Evolutionary conservation across 2,329 filamentous ascomycete species (phyloP).

Genomic region (Colletotrichum acutatum): DNA sequence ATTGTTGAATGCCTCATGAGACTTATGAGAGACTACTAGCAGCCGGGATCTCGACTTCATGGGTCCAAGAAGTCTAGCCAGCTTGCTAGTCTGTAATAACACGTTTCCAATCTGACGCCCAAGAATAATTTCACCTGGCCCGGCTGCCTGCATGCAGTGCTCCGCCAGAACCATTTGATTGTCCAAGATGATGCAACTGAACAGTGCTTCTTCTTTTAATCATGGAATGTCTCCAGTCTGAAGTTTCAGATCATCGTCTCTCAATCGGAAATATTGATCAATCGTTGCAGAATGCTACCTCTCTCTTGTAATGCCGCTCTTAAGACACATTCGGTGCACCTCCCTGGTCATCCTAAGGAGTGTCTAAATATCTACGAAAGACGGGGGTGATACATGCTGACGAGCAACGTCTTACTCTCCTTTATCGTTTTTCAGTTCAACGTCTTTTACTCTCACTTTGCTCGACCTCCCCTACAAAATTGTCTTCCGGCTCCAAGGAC

Average conservation of each 20-base stretch:
- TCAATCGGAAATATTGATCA: not conserved
- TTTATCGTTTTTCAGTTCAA: not conserved
- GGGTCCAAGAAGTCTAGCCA: no score
- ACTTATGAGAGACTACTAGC: not conserved
- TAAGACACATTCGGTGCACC: not conserved
- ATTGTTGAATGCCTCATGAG: not conserved
- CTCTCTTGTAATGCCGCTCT: not conserved
- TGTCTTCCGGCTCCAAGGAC: not conserved
- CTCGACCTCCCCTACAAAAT: not conserved
- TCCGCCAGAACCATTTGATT: not conserved
- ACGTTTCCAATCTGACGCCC: no score
- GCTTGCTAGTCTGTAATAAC: no score
- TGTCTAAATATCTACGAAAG: not conserved
- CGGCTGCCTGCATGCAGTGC: not conserved
- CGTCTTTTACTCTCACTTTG: not conserved
- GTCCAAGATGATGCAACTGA: no score
- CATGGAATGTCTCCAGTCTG: not conserved
- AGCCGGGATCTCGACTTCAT: no score
- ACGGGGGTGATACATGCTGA: not conserved
- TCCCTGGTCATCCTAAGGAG: not conserved
- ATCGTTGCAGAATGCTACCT: not conserved
- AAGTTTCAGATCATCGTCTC: not conserved
- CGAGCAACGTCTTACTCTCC: not conserved
- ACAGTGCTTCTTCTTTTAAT: no score
- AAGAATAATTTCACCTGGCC: not conserved